Percentiles rank a stretch among this genome's conserved stretches.
These are phyloP conservation scores for Phytophthora sp. DNA, from an alignment of 352 stramenopile genomes.

Conservation along the genomic window DNA sequence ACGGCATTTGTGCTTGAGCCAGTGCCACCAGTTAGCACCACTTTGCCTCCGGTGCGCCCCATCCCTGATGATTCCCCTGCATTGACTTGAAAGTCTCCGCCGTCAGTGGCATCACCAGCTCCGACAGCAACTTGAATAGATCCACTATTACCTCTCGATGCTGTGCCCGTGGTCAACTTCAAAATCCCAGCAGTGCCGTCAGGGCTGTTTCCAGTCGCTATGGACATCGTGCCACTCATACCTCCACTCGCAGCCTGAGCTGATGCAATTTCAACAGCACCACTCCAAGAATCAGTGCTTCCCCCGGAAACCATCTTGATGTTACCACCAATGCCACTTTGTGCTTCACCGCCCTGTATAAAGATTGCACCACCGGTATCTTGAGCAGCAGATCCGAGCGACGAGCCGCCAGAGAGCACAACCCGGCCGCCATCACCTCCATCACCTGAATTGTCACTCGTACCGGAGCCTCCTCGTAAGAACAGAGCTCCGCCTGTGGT, in stretches of 20 bases:
- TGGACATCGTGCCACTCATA: conserved; percentile 60
- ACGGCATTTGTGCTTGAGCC: conserved; percentile 76
- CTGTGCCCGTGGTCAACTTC: conserved; percentile 50
- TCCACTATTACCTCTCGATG: conserved; percentile 66
- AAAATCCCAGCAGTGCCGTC: conserved; percentile 49
- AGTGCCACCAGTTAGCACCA: conserved; percentile 52
- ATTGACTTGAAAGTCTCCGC: conserved; percentile 60
- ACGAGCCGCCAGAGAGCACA: conserved; percentile 55
- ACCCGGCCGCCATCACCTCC: conserved; percentile 71
- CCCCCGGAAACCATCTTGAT: conserved; percentile 54
- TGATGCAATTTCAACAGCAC: conserved; percentile 53
- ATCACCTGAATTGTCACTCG: conserved; percentile 74
- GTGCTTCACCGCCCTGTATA: conserved; percentile 55
- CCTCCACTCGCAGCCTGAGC: conserved; percentile 55
- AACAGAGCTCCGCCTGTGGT: conserved; percentile 57
- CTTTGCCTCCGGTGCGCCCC: conserved; percentile 58
- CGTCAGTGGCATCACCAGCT: conserved; percentile 57
- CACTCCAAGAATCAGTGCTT: conserved; percentile 60
- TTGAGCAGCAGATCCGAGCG: conserved; percentile 54
- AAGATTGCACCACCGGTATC: conserved; percentile 60
- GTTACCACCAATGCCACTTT: conserved; percentile 57
- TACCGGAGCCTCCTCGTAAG: conserved; percentile 55
- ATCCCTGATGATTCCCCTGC: conserved; percentile 68
- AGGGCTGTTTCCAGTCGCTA: conserved; percentile 53
- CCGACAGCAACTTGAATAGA: conserved; percentile 65